phyloP scores from a whole-genome alignment of 352 stramenopile genomes.

The Pythium phragmitis region DNA sequence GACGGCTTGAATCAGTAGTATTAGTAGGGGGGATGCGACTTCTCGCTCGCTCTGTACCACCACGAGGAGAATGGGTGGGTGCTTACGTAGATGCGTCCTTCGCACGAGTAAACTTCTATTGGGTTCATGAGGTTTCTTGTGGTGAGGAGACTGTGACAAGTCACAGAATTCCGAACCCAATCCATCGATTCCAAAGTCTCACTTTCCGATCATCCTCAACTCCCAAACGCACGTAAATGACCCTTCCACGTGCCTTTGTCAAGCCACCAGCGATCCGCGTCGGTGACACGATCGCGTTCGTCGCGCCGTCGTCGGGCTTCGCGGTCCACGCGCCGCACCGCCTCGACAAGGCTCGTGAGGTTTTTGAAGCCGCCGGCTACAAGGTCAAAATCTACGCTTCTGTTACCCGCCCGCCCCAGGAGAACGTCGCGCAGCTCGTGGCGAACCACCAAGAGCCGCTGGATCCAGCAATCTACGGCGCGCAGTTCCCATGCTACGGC shows the following conservation, averaged over 20 bases:
- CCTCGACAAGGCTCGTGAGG: constrained; percentile 34
- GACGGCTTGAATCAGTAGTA: too few relatives aligned
- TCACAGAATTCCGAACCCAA: not conserved
- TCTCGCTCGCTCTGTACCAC: too few relatives aligned
- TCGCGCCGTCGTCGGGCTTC: constrained; percentile 46
- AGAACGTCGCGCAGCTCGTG: constrained; percentile 27
- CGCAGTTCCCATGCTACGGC: constrained; percentile 36
- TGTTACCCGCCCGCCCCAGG: constrained; percentile 31
- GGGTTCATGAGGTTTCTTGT: too few relatives aligned
- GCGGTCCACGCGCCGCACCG: constrained; percentile 44
- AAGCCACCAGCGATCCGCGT: constrained; percentile 30
- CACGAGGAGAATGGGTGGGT: too few relatives aligned
- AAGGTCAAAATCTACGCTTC: constrained; percentile 49
- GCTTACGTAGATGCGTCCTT: too few relatives aligned
- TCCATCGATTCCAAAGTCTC: not conserved
- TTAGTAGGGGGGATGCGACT: too few relatives aligned
- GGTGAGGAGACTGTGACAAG: too few relatives aligned
- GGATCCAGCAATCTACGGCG: constrained; percentile 24
- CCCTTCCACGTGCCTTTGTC: not conserved
- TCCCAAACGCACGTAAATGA: not conserved
- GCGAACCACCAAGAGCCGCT: constrained; percentile 1
- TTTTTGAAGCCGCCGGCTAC: constrained; percentile 40
- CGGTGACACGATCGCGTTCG: constrained; percentile 52
- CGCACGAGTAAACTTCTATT: too few relatives aligned
- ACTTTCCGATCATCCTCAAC: not conserved